phyloP scores from a whole-genome alignment of 23 red algal genomes.

The Chondrus crispus region DNA sequence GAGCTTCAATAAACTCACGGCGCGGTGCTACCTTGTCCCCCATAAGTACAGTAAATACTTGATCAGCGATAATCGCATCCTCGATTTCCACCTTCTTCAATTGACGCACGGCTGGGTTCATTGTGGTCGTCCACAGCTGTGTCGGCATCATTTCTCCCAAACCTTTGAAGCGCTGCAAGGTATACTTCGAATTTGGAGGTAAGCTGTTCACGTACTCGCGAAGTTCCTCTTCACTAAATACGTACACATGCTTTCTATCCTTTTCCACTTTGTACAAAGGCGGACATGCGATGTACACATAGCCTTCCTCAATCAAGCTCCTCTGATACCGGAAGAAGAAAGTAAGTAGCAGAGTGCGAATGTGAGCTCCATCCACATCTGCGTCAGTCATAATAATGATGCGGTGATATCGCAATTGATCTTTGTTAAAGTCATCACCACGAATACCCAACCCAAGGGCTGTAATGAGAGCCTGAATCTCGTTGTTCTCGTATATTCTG shows the following conservation, averaged over 20 bases:
- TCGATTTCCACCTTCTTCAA: constrained; percentile 84
- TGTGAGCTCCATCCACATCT: constrained; percentile 98
- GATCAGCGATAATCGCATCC: constrained; percentile 89
- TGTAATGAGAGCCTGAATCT: constrained; percentile 91
- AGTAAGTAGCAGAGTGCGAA: constrained; percentile 94
- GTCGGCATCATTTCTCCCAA: constrained; percentile 96
- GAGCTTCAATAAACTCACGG: constrained; percentile 92
- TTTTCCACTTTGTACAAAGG: constrained; percentile 95
- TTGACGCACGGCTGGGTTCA: constrained; percentile 77
- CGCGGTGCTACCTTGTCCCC: constrained; percentile 88
- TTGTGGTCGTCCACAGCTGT: constrained; percentile 96
- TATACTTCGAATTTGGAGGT: constrained; percentile 56
- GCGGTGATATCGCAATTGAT: constrained; percentile 83
- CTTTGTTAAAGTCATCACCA: constrained; percentile 77
- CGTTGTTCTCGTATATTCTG: constrained; percentile 89
- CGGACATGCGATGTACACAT: constrained; percentile 93
- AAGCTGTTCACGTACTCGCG: constrained; percentile 28
- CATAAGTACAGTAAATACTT: constrained; percentile 91
- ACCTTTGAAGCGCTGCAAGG: constrained; percentile 92
- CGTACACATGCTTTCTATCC: constrained; percentile 48
- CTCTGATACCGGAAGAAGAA: constrained; percentile 99
- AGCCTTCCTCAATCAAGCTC: constrained; percentile 82
- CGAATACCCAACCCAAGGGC: constrained; percentile 90
- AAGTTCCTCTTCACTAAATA: constrained; percentile 73
- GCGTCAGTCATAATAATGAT: constrained; percentile 99